These are phyloP conservation scores for Wickerhamomyces sp. DNA, from an alignment of 1,139 yeast genomes.

Conservation along the genomic window DNA sequence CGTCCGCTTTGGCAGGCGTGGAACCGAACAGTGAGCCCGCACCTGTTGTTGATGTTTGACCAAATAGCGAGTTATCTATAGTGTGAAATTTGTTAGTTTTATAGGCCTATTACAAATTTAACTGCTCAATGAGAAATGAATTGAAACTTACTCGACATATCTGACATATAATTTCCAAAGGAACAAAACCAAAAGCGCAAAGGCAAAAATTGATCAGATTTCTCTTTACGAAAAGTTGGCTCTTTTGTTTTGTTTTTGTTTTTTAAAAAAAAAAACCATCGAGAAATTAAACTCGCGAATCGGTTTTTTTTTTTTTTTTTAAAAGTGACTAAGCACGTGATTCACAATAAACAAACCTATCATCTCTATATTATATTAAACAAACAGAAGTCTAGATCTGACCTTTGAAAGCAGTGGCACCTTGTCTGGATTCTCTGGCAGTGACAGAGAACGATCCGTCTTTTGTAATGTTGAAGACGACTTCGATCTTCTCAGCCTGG, in stretches of 20 bases:
- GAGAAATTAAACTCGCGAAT: too few relatives aligned
- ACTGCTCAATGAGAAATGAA: neutral
- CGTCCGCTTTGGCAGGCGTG: slow-evolving; percentile 19
- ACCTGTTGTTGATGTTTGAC: slow-evolving; percentile 15
- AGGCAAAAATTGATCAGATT: neutral
- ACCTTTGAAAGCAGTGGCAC: slow-evolving; percentile 30
- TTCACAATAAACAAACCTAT: too few relatives aligned
- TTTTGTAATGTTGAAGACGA: slow-evolving; percentile 76
- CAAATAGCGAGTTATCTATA: slow-evolving; percentile 14
- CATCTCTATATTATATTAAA: too few relatives aligned
- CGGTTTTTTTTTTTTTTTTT: too few relatives aligned
- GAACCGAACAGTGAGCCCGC: slow-evolving; percentile 22
- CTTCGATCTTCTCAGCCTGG: slow-evolving; percentile 69
- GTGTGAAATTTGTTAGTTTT: neutral
- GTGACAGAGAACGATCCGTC: slow-evolving; percentile 79
- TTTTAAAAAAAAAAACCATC: too few relatives aligned
- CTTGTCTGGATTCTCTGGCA: slow-evolving; percentile 77
- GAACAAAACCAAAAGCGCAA: neutral
- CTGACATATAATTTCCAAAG: neutral
- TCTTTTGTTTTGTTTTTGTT: neutral
- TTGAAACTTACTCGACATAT: neutral
- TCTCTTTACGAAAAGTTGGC: neutral
- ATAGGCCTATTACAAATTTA: too few relatives aligned
- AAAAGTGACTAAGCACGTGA: too few relatives aligned
- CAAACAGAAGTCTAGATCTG: slow-evolving; percentile 11